Evolutionary conservation across 495 filamentous ascomycete genomes (phyloP).

Genomic region (Parmelia sp.): DNA sequence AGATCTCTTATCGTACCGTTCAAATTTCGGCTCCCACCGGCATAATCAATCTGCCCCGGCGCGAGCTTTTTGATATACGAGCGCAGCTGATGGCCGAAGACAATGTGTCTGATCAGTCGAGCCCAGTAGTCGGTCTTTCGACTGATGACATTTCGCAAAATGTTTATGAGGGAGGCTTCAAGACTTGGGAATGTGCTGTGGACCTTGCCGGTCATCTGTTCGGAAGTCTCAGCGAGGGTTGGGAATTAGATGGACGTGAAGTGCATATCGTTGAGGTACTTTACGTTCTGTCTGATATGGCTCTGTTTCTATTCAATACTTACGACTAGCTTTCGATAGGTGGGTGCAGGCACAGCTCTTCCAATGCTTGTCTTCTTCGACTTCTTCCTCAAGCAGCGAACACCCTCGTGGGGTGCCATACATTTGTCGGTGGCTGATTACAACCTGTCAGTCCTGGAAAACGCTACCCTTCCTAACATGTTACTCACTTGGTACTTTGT

Average conservation of each 20-base stretch:
- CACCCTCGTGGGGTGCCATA: constrained; percentile 29
- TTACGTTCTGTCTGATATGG: constrained; percentile 6
- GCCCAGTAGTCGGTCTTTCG: constrained; percentile 15
- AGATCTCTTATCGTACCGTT: constrained; percentile 31
- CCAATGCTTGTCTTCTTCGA: constrained; percentile 75
- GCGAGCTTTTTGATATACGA: constrained; percentile 89
- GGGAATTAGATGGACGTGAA: constrained; percentile 35
- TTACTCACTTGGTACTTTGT: constrained; percentile 69
- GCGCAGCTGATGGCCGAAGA: constrained; percentile 93
- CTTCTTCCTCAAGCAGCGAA: constrained; percentile 47
- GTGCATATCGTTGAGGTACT: constrained; percentile 71
- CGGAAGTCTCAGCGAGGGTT: constrained; percentile 16
- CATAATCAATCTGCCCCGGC: constrained; percentile 54
- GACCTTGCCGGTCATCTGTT: constrained; percentile 72
- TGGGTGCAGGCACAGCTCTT: constrained; percentile 86
- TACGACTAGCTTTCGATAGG: constrained; percentile 41
- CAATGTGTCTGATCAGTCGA: constrained; percentile 35
- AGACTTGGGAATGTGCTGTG: constrained; percentile 94
- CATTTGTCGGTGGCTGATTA: constrained; percentile 81
- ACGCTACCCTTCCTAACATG: constrained; percentile 85
- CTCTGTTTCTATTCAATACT: neutral
- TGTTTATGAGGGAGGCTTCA: constrained; percentile 97
- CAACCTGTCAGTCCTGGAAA: constrained; percentile 74
- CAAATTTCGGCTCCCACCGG: neutral
- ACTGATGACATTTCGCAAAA: constrained; percentile 73